A percentile compares a stretch with the other conserved stretches of the same genome.
Conservation (phyloP, 495 filamentous ascomycete genomes). For the Jackrogersella multiformis region DNA sequence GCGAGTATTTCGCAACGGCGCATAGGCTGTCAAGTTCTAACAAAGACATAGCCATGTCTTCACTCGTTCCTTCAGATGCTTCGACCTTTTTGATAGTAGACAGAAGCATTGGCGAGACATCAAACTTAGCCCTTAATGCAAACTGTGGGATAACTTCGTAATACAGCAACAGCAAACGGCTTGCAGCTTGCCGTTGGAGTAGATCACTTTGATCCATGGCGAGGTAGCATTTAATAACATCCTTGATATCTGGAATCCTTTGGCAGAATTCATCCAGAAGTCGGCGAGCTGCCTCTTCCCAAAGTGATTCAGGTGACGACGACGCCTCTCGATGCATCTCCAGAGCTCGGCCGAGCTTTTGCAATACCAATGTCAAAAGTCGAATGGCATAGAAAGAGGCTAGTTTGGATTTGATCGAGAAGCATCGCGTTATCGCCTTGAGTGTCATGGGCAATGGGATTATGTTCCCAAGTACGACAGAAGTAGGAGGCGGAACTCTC, state of each 20-base stretch:
- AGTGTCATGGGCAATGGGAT: slow-evolving; percentile 84
- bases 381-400: slow-evolving; percentile 84
- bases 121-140: slow-evolving; percentile 83
- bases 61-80: slow-evolving; percentile 25
- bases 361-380: slow-evolving; percentile 77
- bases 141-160: slow-evolving; percentile 83
- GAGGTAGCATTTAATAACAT: slow-evolving; percentile 74
- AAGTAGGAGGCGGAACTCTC: slow-evolving; percentile 75
- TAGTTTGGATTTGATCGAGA: slow-evolving; percentile 77
- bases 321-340: slow-evolving; percentile 62
- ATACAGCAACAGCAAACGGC: slow-evolving; percentile 77
- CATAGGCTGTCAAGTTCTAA: slow-evolving; percentile 80
- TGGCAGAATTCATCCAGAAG: slow-evolving; percentile 78
- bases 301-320: slow-evolving; percentile 56
- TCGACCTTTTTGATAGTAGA: slow-evolving; percentile 61
- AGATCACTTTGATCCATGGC: slow-evolving; percentile 71
- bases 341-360: slow-evolving; percentile 74
- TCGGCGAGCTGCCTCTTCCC: slow-evolving; percentile 70
- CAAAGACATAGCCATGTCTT: slow-evolving; percentile 62
- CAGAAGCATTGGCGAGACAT: slow-evolving; percentile 79
- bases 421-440: slow-evolving; percentile 76
- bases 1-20: slow-evolving; percentile 77
- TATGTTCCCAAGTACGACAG: slow-evolving; percentile 82
- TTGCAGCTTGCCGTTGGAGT: slow-evolving; percentile 79
- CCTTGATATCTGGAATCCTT: slow-evolving; percentile 79